Percentiles rank a stretch among this genome's conserved stretches.
Conservation (phyloP, 73 alveolate genomes). For the Tetrahymena thermophila region DNA sequence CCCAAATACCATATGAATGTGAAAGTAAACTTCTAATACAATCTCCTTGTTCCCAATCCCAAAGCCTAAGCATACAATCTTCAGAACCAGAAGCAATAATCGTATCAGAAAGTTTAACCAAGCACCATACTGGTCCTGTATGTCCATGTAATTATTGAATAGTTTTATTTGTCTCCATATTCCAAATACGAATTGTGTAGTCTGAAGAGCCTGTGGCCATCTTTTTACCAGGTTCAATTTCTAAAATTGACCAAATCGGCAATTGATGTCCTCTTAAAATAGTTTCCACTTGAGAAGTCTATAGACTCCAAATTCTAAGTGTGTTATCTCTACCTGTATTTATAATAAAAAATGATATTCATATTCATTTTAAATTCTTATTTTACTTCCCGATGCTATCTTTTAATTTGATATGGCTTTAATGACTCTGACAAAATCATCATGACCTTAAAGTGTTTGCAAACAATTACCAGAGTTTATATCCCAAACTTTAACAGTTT, state of each 20-base stretch:
- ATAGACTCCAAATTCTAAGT: background rate
- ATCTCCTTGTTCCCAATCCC: background rate
- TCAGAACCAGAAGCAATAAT: background rate
- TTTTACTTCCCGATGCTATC: background rate
- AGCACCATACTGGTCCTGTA: background rate
- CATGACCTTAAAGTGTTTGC: constrained; percentile 95
- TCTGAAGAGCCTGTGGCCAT: background rate
- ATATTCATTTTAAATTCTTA: background rate
- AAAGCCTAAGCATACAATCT: background rate
- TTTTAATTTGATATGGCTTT: background rate
- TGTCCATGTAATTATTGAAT: background rate
- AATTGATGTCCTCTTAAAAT: background rate
- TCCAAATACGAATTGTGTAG: background rate
- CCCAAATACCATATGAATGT: background rate
- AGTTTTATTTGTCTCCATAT: background rate
- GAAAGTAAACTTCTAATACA: background rate
- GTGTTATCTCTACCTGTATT: background rate
- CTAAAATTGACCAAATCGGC: background rate
- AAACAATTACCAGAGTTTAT: constrained; percentile 95
- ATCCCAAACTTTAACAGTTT: constrained; percentile 98
- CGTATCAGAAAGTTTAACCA: background rate
- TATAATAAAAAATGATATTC: background rate
- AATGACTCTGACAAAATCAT: background rate
- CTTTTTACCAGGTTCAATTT: background rate
- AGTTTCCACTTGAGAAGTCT: background rate